phyloP scores from a whole-genome alignment of 1,284 basidiomycete species.

The Heterobasidion annosum region DNA sequence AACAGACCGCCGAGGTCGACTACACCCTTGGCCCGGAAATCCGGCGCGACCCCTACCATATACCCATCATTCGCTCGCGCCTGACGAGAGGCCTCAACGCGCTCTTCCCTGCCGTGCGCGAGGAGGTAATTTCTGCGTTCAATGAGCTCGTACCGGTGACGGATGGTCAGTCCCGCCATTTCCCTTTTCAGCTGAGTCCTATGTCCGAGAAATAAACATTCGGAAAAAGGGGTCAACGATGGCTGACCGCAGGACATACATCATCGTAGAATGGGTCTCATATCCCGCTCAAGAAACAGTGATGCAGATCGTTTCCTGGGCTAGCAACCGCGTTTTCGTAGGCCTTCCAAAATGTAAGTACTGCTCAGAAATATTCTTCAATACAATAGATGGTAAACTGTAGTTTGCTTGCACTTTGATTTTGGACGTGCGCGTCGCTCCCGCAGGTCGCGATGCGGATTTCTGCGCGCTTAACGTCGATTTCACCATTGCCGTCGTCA shows the following conservation, averaged over 20 bases:
- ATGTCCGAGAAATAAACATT: too few species aligned
- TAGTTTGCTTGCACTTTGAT: too few species aligned
- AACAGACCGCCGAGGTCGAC: not conserved
- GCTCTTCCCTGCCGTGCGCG: conserved; percentile 21
- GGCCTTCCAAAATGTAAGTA: conserved; percentile 29
- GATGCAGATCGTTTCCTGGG: conserved; percentile 28
- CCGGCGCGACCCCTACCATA: conserved; percentile 19
- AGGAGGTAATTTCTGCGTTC: conserved; percentile 25
- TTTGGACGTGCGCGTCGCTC: not conserved
- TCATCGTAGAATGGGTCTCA: conserved; percentile 29
- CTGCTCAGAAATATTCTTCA: not conserved
- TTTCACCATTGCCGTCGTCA: conserved; percentile 21
- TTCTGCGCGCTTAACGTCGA: conserved; percentile 26
- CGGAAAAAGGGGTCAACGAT: too few species aligned
- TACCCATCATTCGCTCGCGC: conserved; percentile 18
- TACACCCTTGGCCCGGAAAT: conserved; percentile 7
- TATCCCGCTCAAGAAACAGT: conserved; percentile 22
- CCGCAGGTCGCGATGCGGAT: conserved; percentile 30
- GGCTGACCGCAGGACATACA: not conserved
- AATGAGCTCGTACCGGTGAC: conserved; percentile 16
- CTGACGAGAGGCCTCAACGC: conserved; percentile 24
- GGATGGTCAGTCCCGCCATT: not conserved
- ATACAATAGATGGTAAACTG: too few species aligned
- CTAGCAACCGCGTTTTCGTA: conserved; percentile 30
- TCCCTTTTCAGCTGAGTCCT: not conserved